Percentiles rank a stretch among this genome's conserved stretches.
phyloP scores from a whole-genome alignment of 2,329 filamentous ascomycete genomes.

The Aspergillus melleus region DNA sequence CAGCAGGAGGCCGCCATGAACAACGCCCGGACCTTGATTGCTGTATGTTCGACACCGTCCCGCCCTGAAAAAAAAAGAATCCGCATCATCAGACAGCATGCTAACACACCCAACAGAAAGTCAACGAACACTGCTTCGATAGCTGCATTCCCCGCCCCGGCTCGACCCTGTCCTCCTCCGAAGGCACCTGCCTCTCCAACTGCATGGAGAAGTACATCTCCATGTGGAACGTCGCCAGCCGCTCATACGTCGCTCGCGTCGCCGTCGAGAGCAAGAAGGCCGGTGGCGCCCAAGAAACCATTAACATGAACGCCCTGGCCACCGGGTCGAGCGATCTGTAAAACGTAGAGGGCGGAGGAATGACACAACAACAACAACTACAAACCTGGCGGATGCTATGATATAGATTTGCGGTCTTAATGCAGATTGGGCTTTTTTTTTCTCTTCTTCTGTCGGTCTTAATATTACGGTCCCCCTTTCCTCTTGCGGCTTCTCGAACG shows the following conservation, averaged over 20 bases:
- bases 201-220: conserved; percentile 87
- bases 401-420: background rate
- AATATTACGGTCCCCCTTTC: background rate
- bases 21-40: conserved; percentile 70
- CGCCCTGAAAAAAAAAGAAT: background rate
- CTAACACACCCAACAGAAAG: conserved; percentile 56
- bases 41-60: conserved; percentile 51
- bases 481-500: background rate
- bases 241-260: conserved; percentile 61
- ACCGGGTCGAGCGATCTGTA: conserved; percentile 10
- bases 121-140: conserved; percentile 79
- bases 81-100: background rate
- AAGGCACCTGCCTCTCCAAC: conserved; percentile 68
- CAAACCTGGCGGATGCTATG: background rate
- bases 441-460: background rate
- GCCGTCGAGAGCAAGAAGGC: conserved; percentile 59
- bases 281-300: conserved; percentile 26
- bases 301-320: conserved; percentile 20
- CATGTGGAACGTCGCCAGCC: conserved; percentile 74
- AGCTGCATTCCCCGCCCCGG: conserved; percentile 71
- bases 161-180: conserved; percentile 63
- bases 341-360: background rate
- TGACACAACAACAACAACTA: background rate
- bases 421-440: background rate
- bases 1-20: conserved; percentile 64